Evolutionary conservation across 2,329 filamentous ascomycete species (phyloP).

Genomic region (Colletotrichum sp.): DNA sequence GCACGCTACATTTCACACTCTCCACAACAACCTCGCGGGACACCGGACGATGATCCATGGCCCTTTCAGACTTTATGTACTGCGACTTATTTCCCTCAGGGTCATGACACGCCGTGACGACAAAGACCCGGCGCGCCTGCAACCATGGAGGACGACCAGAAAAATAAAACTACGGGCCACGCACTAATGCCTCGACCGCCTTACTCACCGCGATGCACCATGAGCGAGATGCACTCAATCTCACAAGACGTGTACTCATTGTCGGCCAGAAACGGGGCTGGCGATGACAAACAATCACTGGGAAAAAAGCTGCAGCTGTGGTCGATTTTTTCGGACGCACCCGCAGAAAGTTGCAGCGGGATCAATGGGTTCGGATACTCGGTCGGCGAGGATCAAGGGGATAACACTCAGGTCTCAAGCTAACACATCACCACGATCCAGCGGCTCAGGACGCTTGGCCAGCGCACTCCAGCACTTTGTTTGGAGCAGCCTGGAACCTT

Average conservation of each 20-base stretch:
- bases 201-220: neutral
- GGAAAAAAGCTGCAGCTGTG: neutral
- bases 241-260: neutral
- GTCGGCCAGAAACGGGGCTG: neutral
- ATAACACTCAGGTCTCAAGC: neutral
- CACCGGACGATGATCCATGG: constrained; percentile 18
- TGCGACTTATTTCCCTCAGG: constrained; percentile 9
- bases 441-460: constrained; percentile 1
- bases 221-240: neutral
- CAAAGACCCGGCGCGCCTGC: neutral
- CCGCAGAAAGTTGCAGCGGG: neutral
- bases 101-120: neutral
- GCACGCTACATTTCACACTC: neutral
- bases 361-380: neutral
- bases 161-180: neutral
- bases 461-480: constrained; percentile 7
- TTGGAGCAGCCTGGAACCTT: constrained; percentile 11
- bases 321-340: neutral
- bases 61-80: constrained; percentile 6
- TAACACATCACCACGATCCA: neutral
- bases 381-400: constrained; percentile 11
- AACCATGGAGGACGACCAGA: neutral
- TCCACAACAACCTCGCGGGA: constrained; percentile 4
- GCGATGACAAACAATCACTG: neutral
- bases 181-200: neutral